Percentiles rank a stretch among this genome's conserved stretches.
Conservation (phyloP, 169 alveolate species). For the Eimeria tenella region DNA sequence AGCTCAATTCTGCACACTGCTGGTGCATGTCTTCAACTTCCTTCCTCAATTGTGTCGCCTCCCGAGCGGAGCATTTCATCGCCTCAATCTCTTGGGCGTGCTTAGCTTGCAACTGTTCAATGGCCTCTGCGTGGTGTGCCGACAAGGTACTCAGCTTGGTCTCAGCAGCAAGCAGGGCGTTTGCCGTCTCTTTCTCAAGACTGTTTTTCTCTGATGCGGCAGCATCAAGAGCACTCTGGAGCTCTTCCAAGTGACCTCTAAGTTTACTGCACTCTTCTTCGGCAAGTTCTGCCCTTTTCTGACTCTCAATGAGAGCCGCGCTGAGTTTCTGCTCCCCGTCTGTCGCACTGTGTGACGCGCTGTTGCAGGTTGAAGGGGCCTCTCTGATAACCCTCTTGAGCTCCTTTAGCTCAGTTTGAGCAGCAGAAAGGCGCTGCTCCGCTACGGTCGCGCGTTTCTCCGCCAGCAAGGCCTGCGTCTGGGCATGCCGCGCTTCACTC, state of each 20-base stretch:
- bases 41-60: neutral
- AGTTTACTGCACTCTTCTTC: constrained; percentile 26
- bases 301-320: constrained; percentile 25
- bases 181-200: constrained; percentile 21
- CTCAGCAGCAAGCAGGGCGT: constrained; percentile 5
- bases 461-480: constrained; percentile 26
- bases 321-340: constrained; percentile 1
- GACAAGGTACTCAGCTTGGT: constrained; percentile 25
- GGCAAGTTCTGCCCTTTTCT: constrained; percentile 32
- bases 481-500: constrained; percentile 66
- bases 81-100: neutral
- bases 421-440: constrained; percentile 1
- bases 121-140: constrained; percentile 17
- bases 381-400: constrained; percentile 12
- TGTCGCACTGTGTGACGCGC: neutral
- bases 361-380: neutral
- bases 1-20: constrained; percentile 43
- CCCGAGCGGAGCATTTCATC: neutral
- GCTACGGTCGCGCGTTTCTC: constrained; percentile 58
- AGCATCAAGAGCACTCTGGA: constrained; percentile 8
- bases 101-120: constrained; percentile 23
- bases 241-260: neutral
- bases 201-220: constrained; percentile 7
- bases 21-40: constrained; percentile 36
- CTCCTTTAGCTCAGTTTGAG: constrained; percentile 9